Evolutionary conservation across 1,284 basidiomycete genomes (phyloP).

Genomic region (Moesziomyces antarcticus): DNA sequence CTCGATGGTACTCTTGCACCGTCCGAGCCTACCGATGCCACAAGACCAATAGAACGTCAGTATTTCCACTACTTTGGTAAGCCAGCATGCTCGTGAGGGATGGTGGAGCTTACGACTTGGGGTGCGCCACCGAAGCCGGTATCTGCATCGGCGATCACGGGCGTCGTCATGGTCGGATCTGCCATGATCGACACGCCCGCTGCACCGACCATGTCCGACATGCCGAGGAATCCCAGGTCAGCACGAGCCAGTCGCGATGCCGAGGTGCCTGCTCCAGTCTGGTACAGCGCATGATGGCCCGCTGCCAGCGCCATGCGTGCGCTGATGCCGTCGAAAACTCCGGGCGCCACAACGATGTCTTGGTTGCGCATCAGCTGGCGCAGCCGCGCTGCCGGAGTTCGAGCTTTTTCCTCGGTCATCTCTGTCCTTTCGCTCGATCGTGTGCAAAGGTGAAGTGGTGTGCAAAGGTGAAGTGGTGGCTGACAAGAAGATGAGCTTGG

Average conservation of each 20-base stretch:
- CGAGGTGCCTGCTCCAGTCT: slow-evolving; percentile 80
- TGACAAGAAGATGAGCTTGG: background rate
- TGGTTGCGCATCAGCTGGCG: slow-evolving; percentile 18
- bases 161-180: slow-evolving; percentile 17
- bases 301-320: slow-evolving; percentile 81
- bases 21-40: slow-evolving; percentile 70
- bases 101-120: slow-evolving; percentile 72
- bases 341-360: slow-evolving; percentile 62
- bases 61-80: background rate
- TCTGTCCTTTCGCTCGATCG: no score
- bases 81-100: background rate
- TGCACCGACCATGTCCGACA: slow-evolving; percentile 72
- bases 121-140: slow-evolving; percentile 83
- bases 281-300: slow-evolving; percentile 75
- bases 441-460: background rate
- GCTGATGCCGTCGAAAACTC: slow-evolving; percentile 83
- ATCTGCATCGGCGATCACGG: slow-evolving; percentile 81
- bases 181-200: slow-evolving; percentile 37
- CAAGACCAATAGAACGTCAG: background rate
- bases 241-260: slow-evolving; percentile 80
- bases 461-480: background rate
- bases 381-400: slow-evolving; percentile 28
- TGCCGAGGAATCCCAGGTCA: slow-evolving; percentile 81
- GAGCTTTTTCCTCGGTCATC: background rate
- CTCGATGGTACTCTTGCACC: slow-evolving; percentile 76